Evolutionary conservation across 305 asterid genomes (phyloP).

Genomic region (Vinca major): DNA sequence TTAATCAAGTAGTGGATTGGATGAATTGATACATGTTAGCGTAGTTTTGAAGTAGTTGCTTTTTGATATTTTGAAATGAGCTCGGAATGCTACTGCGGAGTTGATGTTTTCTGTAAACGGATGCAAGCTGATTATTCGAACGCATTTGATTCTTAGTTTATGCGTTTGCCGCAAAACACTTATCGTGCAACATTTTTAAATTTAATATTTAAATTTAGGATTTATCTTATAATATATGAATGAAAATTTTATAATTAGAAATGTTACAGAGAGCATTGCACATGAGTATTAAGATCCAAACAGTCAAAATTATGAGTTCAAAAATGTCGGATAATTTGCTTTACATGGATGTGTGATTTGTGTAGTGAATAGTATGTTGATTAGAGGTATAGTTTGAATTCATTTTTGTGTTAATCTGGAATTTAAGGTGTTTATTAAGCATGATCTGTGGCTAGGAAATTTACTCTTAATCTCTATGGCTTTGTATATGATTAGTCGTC

Average conservation of each 20-base stretch:
- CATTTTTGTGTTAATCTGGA: background rate
- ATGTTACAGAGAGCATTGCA: no score
- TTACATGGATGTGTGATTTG: background rate
- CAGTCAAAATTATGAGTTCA: background rate
- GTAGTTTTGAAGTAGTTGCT: background rate
- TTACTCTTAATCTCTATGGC: background rate
- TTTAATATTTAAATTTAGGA: no score
- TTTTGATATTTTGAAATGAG: no score
- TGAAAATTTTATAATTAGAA: no score
- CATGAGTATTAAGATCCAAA: no score
- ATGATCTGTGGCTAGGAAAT: background rate
- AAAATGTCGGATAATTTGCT: background rate
- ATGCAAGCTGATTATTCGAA: background rate
- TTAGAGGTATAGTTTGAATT: background rate
- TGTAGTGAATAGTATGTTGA: background rate
- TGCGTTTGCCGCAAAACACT: no score
- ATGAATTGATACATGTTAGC: no score
- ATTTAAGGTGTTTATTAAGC: background rate
- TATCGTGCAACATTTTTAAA: no score
- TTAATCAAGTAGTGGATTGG: no score
- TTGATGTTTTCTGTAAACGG: no score
- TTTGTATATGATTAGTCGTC: background rate
- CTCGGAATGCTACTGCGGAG: background rate
- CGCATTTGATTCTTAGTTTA: background rate
- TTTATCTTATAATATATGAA: no score